A percentile compares a stretch with the other conserved stretches of the same genome.
phyloP scores from a whole-genome alignment of 768 basidiomycete species.

The Lactifluus hygrophoroides region DNA sequence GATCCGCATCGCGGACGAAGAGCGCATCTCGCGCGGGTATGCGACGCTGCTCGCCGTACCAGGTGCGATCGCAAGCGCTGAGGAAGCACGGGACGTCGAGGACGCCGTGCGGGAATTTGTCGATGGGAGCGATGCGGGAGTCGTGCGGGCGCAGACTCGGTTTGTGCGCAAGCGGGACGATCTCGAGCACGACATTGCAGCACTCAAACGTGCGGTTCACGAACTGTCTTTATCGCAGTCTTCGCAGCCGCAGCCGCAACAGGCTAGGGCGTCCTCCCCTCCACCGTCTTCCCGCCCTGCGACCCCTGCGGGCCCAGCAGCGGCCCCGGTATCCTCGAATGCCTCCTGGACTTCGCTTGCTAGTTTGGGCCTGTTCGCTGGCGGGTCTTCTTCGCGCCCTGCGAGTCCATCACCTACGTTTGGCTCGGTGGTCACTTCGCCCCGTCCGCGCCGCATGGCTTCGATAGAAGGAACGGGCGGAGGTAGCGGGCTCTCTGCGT shows the following conservation, averaged over 20 bases:
- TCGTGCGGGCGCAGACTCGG: conserved; percentile 37
- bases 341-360: conserved; percentile 44
- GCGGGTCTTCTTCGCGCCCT: conserved; percentile 28
- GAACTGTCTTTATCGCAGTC: conserved; percentile 26
- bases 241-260: not conserved
- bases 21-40: conserved; percentile 54
- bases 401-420: conserved; percentile 49
- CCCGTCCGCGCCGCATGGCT: conserved; percentile 42
- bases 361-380: conserved; percentile 38
- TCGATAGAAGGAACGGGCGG: conserved; percentile 25
- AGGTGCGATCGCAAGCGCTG: conserved; percentile 33
- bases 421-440: conserved; percentile 62
- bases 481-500: conserved; percentile 21
- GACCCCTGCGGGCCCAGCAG: conserved; percentile 7
- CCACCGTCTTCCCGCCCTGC: not conserved
- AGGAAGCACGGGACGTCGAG: conserved; percentile 34
- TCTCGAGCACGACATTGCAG: conserved; percentile 67
- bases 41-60: conserved; percentile 57
- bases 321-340: conserved; percentile 7
- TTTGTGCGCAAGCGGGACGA: conserved; percentile 60
- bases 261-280: not conserved
- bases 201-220: conserved; percentile 52
- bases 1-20: conserved; percentile 67
- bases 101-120: conserved; percentile 48
- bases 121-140: conserved; percentile 40